Conservation (phyloP, 768 basidiomycete genomes). For the Holtermanniella nyarrowii region DNA sequence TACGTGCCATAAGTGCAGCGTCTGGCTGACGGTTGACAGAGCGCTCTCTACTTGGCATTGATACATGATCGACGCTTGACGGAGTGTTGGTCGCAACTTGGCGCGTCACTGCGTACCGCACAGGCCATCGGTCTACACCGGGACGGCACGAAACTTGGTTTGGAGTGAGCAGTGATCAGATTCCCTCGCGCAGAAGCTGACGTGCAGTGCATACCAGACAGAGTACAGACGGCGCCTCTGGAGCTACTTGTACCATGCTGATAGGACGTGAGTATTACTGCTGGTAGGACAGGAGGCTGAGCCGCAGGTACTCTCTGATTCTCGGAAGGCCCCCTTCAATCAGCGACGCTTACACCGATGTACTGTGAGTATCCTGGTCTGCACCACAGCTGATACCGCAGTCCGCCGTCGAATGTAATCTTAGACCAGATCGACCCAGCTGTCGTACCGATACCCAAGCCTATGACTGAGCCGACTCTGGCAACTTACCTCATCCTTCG, state of each 20-base stretch:
- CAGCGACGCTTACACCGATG: constrained; percentile 81
- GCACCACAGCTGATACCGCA: constrained; percentile 8
- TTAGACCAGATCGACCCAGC: constrained; percentile 29
- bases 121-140: constrained; percentile 88
- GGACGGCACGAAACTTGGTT: constrained; percentile 63
- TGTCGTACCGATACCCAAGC: constrained; percentile 16
- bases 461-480: constrained; percentile 56
- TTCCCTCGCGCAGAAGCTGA: background rate
- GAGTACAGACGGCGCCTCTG: constrained; percentile 87
- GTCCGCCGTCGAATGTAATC: constrained; percentile 50
- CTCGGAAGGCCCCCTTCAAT: constrained; percentile 72
- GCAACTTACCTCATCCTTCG: constrained; percentile 84
- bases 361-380: constrained; percentile 24
- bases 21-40: constrained; percentile 40
- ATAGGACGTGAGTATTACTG: constrained; percentile 50
- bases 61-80: constrained; percentile 52
- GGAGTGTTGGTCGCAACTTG: constrained; percentile 92
- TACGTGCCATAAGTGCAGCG: constrained; percentile 19
- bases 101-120: constrained; percentile 82
- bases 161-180: constrained; percentile 45
- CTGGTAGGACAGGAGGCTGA: background rate
- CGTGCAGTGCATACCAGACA: constrained; percentile 50
- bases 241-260: constrained; percentile 77
- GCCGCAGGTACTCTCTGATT: constrained; percentile 58
- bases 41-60: constrained; percentile 54